A percentile compares a stretch with the other conserved stretches of the same genome.
These are phyloP conservation scores for Starmerella bacillaris DNA, from an alignment of 805 yeast species.

Conservation along the genomic window DNA sequence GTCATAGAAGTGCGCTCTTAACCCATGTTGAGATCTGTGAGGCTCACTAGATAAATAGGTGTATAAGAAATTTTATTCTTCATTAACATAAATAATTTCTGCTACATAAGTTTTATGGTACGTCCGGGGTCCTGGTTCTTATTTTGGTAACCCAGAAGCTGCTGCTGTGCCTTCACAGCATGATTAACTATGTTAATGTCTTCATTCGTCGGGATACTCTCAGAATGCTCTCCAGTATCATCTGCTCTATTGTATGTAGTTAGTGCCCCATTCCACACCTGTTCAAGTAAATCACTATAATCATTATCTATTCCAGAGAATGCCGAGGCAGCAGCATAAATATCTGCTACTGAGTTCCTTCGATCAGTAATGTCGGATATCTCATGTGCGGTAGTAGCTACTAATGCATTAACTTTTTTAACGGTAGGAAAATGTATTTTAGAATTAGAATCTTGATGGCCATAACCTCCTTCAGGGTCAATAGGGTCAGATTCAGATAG, in stretches of 20 bases:
- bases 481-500: neutral
- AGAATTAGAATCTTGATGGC: neutral
- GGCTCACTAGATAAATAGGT: too few species aligned
- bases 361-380: slow-evolving; percentile 14
- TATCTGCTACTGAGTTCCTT: neutral
- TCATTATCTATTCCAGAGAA: neutral
- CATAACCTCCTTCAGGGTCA: neutral
- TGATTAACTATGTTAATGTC: too few species aligned
- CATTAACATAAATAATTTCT: too few species aligned
- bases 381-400: slow-evolving; percentile 17
- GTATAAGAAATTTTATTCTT: too few species aligned
- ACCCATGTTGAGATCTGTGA: too few species aligned
- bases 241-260: neutral
- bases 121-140: too few species aligned
- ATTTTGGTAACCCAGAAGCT: too few species aligned
- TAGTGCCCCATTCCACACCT: neutral
- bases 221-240: too few species aligned
- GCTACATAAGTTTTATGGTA: too few species aligned
- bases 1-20: too few species aligned
- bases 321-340: neutral
- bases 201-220: too few species aligned
- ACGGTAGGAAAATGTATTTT: slow-evolving; percentile 6
- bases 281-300: neutral
- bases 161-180: too few species aligned
- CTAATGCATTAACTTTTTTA: slow-evolving; percentile 12